Percentiles rank a stretch among this genome's conserved stretches.
Conservation (phyloP, 1,284 basidiomycete genomes). For the Rhodotorula sp. region DNA sequence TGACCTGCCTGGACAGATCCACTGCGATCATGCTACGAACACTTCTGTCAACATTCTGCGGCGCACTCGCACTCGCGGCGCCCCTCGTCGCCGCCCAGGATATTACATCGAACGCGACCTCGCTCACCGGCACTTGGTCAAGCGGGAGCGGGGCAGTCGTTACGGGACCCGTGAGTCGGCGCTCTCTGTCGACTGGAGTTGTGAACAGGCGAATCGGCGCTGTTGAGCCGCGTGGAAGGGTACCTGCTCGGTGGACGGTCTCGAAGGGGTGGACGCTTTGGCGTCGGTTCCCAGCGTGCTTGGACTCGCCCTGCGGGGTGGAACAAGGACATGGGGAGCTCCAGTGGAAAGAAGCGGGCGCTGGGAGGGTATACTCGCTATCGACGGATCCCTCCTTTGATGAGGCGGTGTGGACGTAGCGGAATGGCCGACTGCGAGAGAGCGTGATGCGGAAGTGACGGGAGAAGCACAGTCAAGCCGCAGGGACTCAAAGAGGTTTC, state of each 20-base stretch:
- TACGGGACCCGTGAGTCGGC: constrained; percentile 73
- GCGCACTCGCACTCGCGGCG: not conserved
- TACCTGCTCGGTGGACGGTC: no score
- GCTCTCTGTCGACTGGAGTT: not conserved
- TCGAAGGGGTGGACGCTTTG: no score
- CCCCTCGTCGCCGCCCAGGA: constrained; percentile 26
- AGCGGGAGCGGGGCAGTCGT: constrained; percentile 70
- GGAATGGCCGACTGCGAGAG: no score
- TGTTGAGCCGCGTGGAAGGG: not conserved
- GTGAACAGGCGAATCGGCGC: no score
- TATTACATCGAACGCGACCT: constrained; percentile 37
- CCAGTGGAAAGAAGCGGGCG: no score
- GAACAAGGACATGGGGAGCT: no score
- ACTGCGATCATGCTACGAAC: not conserved
- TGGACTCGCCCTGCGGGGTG: no score
- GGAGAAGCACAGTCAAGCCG: no score
- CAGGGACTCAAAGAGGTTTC: no score
- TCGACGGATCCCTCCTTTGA: not conserved
- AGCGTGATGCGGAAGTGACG: no score
- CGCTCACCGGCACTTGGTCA: constrained; percentile 75
- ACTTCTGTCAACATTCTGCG: not conserved
- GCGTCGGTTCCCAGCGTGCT: no score
- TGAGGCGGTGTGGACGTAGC: not conserved
- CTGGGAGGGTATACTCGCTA: not conserved
- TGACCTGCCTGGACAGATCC: no score